These are phyloP conservation scores for Chloris gayana DNA, from an alignment of 176 grass and related monocot genomes.

Conservation along the genomic window DNA sequence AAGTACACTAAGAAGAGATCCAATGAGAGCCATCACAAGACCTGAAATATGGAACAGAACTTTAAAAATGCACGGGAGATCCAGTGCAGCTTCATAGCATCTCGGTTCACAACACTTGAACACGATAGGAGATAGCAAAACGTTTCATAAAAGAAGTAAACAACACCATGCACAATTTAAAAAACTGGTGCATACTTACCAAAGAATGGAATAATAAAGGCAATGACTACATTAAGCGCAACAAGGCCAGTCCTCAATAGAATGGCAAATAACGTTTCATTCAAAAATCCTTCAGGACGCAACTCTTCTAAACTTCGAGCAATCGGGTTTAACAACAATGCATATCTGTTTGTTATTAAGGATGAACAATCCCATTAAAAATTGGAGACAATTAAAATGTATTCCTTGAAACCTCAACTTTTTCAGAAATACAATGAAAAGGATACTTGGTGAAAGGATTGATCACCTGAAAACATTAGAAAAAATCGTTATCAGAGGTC, in stretches of 20 bases:
- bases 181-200: constrained; percentile 50
- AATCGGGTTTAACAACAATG: constrained; percentile 81
- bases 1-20: constrained; percentile 90
- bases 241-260: constrained; percentile 74
- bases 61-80: constrained; percentile 27
- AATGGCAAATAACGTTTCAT: constrained; percentile 52
- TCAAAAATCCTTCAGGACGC: constrained; percentile 51
- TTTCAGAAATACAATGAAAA: constrained; percentile 22
- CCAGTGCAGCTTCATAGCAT: neutral
- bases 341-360: constrained; percentile 76
- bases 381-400: neutral
- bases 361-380: constrained; percentile 27
- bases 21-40: constrained; percentile 93
- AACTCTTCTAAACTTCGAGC: constrained; percentile 91
- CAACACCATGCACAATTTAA: neutral
- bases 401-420: constrained; percentile 28
- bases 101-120: neutral
- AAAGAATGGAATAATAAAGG: constrained; percentile 89
- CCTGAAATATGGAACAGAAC: constrained; percentile 57
- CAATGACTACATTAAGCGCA: constrained; percentile 77
- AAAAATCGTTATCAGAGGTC: constrained; percentile 4
- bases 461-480: constrained; percentile 66
- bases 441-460: constrained; percentile 98
- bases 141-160: neutral
- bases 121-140: neutral